phyloP scores from a whole-genome alignment of 2,329 filamentous ascomycete species.

The Curvularia sp. region DNA sequence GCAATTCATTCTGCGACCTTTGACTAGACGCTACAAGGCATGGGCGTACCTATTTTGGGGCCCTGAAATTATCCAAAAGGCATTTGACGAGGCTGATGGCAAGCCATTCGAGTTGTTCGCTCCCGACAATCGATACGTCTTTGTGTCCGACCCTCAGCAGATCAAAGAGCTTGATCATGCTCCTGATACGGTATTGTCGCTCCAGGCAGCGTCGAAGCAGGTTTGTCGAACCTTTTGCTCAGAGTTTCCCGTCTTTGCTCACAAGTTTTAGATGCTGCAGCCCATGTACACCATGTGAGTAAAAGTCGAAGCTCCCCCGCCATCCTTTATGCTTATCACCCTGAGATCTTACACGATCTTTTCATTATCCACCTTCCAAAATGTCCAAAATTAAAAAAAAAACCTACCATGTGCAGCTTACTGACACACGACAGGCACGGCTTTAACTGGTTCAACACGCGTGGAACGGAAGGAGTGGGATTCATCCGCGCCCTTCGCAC shows the following conservation, averaged over 20 bases:
- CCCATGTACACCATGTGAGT: conserved; percentile 23
- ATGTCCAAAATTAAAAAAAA: no score
- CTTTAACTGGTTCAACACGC: conserved; percentile 41
- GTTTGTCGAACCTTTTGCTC: not conserved
- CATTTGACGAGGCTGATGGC: conserved; percentile 16
- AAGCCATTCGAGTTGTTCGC: conserved; percentile 25
- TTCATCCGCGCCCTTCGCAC: conserved; percentile 33
- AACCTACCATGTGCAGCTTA: not conserved
- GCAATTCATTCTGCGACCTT: conserved; percentile 7
- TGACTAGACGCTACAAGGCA: conserved; percentile 18
- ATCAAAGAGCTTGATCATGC: conserved; percentile 28
- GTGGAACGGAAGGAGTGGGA: conserved; percentile 36
- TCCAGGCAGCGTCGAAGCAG: conserved; percentile 28
- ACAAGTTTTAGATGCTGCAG: conserved; percentile 17
- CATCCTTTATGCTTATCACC: no score
- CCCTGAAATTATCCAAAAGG: conserved; percentile 23
- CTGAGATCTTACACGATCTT: no score
- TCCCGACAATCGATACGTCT: conserved; percentile 25
- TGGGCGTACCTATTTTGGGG: conserved; percentile 26
- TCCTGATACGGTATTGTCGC: conserved; percentile 22
- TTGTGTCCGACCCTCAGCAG: conserved; percentile 22
- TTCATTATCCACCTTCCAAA: no score
- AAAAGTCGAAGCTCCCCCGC: not conserved
- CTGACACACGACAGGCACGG: conserved; percentile 33
- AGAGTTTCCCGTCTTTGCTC: not conserved